phyloP scores from a whole-genome alignment of 2,329 filamentous ascomycete species.

The Trichocomaceae sp. region DNA sequence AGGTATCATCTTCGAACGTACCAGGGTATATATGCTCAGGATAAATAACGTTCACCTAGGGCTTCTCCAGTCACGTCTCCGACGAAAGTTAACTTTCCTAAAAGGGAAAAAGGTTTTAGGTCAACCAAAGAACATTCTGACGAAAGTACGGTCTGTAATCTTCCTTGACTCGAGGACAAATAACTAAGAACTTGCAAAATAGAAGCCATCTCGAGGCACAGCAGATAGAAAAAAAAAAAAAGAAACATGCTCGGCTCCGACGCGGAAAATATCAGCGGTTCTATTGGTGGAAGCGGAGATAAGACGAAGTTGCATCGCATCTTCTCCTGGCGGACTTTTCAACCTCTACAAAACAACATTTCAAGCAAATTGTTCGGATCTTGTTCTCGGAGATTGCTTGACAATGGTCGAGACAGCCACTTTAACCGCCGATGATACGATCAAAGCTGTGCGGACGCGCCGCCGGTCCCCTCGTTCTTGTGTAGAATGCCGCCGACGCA shows the following conservation, averaged over 20 bases:
- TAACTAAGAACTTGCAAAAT: no score
- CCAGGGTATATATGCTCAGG: no score
- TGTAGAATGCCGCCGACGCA: constrained; percentile 24
- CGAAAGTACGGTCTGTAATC: no score
- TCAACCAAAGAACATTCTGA: no score
- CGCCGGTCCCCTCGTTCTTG: constrained; percentile 24
- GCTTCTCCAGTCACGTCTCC: neutral
- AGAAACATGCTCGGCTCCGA: neutral
- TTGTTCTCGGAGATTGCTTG: neutral
- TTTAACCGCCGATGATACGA: neutral
- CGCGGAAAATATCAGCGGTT: neutral
- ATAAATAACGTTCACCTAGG: neutral
- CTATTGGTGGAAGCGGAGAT: neutral
- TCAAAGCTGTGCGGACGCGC: constrained; percentile 16
- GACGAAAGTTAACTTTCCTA: neutral
- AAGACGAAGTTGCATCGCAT: neutral
- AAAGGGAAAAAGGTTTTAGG: neutral
- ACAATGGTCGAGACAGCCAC: neutral
- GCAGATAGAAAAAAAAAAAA: neutral
- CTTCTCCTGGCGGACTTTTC: neutral
- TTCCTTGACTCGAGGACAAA: no score
- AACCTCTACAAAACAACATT: neutral
- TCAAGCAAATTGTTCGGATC: neutral
- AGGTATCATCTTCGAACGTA: no score
- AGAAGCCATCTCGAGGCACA: no score